Evolutionary conservation across 164 flowering plant species (phyloP).

Genomic region (Cinnamomum micranthum): DNA sequence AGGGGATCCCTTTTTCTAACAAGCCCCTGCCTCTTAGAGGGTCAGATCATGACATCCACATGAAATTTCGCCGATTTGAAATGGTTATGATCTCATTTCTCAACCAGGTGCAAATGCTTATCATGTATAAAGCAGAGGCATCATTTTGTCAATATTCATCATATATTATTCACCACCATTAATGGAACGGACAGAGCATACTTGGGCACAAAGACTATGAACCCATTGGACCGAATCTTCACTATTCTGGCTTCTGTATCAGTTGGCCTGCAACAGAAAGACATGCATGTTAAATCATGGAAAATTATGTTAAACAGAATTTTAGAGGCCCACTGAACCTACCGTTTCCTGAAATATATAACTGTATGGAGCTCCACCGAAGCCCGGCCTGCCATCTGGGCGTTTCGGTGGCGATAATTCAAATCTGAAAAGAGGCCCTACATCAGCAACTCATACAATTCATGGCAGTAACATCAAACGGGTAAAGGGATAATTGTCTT

Average conservation of each 20-base stretch:
- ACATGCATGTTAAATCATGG: conserved; percentile 1
- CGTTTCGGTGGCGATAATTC: conserved; percentile 95
- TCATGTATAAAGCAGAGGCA: background rate
- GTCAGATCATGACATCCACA: too few species aligned
- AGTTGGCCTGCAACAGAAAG: conserved; percentile 60
- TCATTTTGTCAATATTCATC: background rate
- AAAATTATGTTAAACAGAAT: background rate
- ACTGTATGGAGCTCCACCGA: conserved; percentile 97
- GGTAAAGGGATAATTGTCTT: conserved; percentile 25
- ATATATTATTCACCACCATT: background rate
- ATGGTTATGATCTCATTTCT: background rate
- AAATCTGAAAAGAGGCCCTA: conserved; percentile 48
- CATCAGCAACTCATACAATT: conserved; percentile 1
- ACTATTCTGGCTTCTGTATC: conserved; percentile 95
- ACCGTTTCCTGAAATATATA: conserved; percentile 86
- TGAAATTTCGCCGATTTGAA: too few species aligned
- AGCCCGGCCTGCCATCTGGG: conserved; percentile 96
- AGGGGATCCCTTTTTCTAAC: too few species aligned
- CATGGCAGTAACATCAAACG: background rate
- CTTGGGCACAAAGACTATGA: conserved; percentile 97
- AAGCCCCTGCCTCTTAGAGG: too few species aligned
- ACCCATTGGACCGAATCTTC: conserved; percentile 92
- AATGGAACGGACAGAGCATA: conserved; percentile 26
- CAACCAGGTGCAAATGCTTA: background rate
- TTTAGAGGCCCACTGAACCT: background rate